Evolutionary conservation across 2,329 filamentous ascomycete genomes (phyloP).

Genomic region (Phialophora chinensis): DNA sequence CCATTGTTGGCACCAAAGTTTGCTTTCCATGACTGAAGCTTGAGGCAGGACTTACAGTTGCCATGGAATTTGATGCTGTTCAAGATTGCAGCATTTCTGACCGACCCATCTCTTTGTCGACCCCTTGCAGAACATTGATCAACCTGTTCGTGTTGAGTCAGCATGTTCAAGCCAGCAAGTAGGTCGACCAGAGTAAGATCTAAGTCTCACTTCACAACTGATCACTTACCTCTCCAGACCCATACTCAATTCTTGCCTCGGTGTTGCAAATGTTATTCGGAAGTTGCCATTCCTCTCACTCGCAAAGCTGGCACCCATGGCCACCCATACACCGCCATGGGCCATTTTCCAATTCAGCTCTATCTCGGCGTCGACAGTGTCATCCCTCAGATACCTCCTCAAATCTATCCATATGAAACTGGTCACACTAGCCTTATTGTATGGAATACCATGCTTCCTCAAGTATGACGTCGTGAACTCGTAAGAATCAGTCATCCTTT

Average conservation of each 20-base stretch:
- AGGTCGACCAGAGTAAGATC: background rate
- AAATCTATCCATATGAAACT: constrained; percentile 37
- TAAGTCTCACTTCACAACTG: background rate
- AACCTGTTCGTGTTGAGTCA: constrained; percentile 16
- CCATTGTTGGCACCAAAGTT: background rate
- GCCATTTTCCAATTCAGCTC: constrained; percentile 32
- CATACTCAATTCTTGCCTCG: constrained; percentile 31
- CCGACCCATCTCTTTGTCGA: constrained; percentile 5
- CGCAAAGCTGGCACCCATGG: constrained; percentile 30
- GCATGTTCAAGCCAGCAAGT: background rate
- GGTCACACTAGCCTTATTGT: constrained; percentile 32
- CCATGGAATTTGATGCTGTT: background rate
- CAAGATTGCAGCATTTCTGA: background rate
- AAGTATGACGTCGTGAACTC: constrained; percentile 28
- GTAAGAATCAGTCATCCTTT: constrained; percentile 33
- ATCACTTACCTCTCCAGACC: constrained; percentile 31
- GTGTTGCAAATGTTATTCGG: constrained; percentile 35
- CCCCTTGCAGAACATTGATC: constrained; percentile 24
- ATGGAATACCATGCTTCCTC: constrained; percentile 25
- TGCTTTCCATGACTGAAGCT: background rate
- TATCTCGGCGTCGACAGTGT: constrained; percentile 28
- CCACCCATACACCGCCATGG: constrained; percentile 33
- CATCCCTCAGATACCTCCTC: constrained; percentile 26
- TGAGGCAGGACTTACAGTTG: background rate
- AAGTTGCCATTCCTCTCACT: constrained; percentile 34